These are phyloP conservation scores for Argentina anserina DNA, from an alignment of 306 rosid species.

Conservation along the genomic window DNA sequence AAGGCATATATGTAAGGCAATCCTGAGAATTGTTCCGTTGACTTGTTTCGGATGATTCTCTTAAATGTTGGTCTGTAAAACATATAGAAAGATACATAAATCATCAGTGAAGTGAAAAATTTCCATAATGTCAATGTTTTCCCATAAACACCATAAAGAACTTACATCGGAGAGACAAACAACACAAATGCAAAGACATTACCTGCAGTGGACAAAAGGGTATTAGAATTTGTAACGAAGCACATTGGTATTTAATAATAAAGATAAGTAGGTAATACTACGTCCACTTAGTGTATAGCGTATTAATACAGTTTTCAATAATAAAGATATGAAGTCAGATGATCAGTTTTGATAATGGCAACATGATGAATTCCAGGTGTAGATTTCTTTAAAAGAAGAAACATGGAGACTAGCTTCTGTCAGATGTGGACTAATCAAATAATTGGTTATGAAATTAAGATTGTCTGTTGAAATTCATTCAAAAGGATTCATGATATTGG, in stretches of 20 bases:
- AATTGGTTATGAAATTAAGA: neutral
- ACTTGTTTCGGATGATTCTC: conserved; percentile 36
- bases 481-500: neutral
- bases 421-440: neutral
- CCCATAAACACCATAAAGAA: neutral
- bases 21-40: conserved; percentile 44
- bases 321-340: neutral
- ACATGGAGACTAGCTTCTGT: neutral
- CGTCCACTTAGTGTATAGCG: neutral
- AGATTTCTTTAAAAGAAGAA: neutral
- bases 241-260: too few species aligned
- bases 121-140: neutral
- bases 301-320: neutral
- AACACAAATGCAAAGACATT: conserved; percentile 37
- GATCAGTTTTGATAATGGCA: neutral
- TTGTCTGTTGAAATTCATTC: too few species aligned
- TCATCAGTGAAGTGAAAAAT: neutral
- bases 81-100: neutral
- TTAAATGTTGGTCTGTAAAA: conserved; percentile 36
- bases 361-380: neutral
- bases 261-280: neutral
- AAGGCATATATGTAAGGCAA: conserved; percentile 40
- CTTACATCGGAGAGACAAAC: conserved; percentile 44
- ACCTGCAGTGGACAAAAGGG: conserved; percentile 25
- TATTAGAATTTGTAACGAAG: neutral